phyloP scores from a whole-genome alignment of 176 grass and related monocot genomes.

The Avena eriantha region DNA sequence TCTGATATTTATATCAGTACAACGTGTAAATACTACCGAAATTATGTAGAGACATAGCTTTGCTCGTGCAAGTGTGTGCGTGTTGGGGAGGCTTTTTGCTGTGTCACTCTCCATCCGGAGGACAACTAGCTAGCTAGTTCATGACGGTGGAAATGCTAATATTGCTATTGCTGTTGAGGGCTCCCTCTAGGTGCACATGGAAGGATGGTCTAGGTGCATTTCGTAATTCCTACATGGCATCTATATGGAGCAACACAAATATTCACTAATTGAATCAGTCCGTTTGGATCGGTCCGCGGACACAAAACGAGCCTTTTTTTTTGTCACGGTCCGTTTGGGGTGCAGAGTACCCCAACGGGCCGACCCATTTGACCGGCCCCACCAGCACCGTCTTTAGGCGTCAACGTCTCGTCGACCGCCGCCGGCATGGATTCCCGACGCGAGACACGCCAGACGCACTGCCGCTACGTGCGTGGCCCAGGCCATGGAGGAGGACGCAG shows the following conservation, averaged over 20 bases:
- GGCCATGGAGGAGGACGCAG: no score
- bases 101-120: slow-evolving; percentile 4
- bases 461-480: no score
- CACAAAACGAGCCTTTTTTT: no score
- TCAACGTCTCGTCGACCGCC: no score
- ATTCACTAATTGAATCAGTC: neutral
- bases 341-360: no score
- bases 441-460: no score
- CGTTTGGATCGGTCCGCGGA: no score
- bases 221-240: neutral
- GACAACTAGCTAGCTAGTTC: neutral
- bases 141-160: slow-evolving; percentile 13
- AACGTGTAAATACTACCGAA: slow-evolving; percentile 17
- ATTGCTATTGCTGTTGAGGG: neutral
- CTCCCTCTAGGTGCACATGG: neutral
- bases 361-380: no score
- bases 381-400: no score
- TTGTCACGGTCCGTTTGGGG: no score
- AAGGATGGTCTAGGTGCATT: neutral
- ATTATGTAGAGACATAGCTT: slow-evolving; percentile 16
- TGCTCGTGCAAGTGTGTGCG: slow-evolving; percentile 31
- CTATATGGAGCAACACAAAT: neutral
- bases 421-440: no score
- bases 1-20: slow-evolving; percentile 13
- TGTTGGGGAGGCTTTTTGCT: slow-evolving; percentile 13